Evolutionary conservation across 768 basidiomycete genomes (phyloP), one percentile per base, ranked within the genome.

Genomic region (Suillus tomentosus): DNA sequence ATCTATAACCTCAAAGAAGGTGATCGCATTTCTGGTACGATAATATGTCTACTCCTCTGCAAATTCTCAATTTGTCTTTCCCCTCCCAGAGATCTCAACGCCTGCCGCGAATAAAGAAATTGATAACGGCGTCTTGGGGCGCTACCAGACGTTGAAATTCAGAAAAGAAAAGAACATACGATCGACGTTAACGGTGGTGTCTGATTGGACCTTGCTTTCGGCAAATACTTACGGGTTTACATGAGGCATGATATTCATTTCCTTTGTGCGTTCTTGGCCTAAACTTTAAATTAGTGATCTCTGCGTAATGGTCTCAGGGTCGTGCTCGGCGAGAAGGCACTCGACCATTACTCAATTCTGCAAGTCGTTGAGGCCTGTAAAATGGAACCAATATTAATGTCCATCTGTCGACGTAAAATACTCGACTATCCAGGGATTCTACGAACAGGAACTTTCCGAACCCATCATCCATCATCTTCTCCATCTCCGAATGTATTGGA

Each of bases 401-500:
- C 19, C 19, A 37, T 15, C 22, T 7, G 37, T 40, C 56, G 56
- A 40, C 37, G 56, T 57, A 57, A 57, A 57, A 39, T 57, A 24
- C 15, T 24, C 22, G 55, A 39, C 22, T 6, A 17, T 39, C 27
- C 27, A 53, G 51, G 51, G 4, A 53, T 31, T 31, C 15, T 14
- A 11, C 56, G 14, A 53, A 53, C 31, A 57, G 56, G 56, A 40
- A 24, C 22, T 57, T 57, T 39, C 37, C 56, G 56, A 24, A 24
- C 22, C 15, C 22, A 53, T 53, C 56, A 40, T 15, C 2, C 34
- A 19, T 17, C 53, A 22, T 31, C 55, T 56, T 56, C 36, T 55
- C 54, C 36, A 55, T n/a, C n/a, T 22, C 55, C 55, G 13, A 34
- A 14, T 22, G 36, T 37, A 22, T 56, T 15, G n/a, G 24, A 27